Conservation (phyloP, 1,139 yeast species). For the Suhomyces wounanorum region DNA sequence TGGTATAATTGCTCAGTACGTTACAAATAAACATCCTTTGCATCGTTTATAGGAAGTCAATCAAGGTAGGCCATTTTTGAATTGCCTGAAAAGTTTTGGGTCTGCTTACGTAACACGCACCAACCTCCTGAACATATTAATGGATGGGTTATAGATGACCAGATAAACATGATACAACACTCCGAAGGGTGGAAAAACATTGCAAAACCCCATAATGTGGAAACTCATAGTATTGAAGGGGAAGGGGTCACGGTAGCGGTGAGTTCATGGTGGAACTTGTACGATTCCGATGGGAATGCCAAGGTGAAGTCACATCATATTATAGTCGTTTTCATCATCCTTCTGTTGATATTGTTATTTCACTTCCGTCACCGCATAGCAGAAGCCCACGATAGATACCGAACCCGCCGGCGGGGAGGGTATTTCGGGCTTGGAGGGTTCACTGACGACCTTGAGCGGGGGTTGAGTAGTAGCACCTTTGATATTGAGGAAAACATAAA, state of each 20-base stretch:
- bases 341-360: constrained; percentile 14
- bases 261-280: constrained; percentile 5
- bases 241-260: constrained; percentile 1
- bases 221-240: not conserved
- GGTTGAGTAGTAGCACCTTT: constrained; percentile 62
- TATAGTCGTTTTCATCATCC: constrained; percentile 3
- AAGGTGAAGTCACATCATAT: constrained; percentile 11
- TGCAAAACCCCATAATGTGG: not conserved
- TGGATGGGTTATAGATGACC: not conserved
- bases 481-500: constrained; percentile 51
- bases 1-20: no score
- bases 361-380: constrained; percentile 19
- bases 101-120: constrained; percentile 2
- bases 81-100: not conserved
- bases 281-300: constrained; percentile 11
- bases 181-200: not conserved
- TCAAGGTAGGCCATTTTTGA: not conserved
- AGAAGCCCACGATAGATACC: constrained; percentile 18
- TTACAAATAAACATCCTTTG: no score
- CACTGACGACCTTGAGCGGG: constrained; percentile 62
- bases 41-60: no score
- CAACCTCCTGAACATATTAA: not conserved
- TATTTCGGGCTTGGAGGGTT: constrained; percentile 38
- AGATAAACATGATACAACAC: not conserved
- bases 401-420: constrained; percentile 16